Percentiles rank a stretch among this genome's conserved stretches.
Conservation (phyloP, 495 filamentous ascomycete genomes). For the Daldinia decipiens region DNA sequence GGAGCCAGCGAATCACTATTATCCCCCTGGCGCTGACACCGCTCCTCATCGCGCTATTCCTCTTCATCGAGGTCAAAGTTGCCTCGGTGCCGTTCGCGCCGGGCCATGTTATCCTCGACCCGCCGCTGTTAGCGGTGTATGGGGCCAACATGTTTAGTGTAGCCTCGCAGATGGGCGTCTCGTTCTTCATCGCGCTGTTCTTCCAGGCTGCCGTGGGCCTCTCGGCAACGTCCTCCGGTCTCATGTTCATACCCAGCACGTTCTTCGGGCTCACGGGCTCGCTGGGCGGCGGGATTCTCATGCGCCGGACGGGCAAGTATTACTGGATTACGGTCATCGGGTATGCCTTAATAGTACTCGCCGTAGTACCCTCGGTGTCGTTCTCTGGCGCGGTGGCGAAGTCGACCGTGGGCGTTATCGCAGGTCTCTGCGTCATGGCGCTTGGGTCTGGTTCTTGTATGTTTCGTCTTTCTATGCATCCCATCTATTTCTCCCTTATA, state of each 20-base stretch:
- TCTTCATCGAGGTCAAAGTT: constrained; percentile 75
- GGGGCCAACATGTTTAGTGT: constrained; percentile 82
- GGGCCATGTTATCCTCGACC: constrained; percentile 76
- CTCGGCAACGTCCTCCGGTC: constrained; percentile 71
- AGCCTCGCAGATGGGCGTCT: constrained; percentile 67
- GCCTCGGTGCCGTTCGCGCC: constrained; percentile 84
- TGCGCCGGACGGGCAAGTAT: constrained; percentile 81
- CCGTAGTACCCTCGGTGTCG: constrained; percentile 65
- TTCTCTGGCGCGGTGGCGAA: constrained; percentile 65
- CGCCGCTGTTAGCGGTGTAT: constrained; percentile 73
- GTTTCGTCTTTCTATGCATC: constrained; percentile 13
- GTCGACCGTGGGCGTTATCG: constrained; percentile 55
- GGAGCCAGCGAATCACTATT: constrained; percentile 69
- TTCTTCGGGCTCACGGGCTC: constrained; percentile 72
- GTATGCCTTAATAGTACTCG: constrained; percentile 63
- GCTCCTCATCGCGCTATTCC: constrained; percentile 72
- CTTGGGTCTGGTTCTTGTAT: constrained; percentile 44
- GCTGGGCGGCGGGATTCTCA: constrained; percentile 73
- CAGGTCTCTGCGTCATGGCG: constrained; percentile 59
- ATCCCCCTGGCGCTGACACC: constrained; percentile 66
- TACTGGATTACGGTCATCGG: constrained; percentile 76
- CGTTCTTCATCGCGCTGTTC: constrained; percentile 84
- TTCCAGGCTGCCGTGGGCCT: constrained; percentile 79
- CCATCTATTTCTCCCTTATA: background rate
- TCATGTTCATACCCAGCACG: constrained; percentile 75